These are phyloP conservation scores for Noccaea bulbosa DNA, from an alignment of 345 rosid species.

Conservation along the genomic window DNA sequence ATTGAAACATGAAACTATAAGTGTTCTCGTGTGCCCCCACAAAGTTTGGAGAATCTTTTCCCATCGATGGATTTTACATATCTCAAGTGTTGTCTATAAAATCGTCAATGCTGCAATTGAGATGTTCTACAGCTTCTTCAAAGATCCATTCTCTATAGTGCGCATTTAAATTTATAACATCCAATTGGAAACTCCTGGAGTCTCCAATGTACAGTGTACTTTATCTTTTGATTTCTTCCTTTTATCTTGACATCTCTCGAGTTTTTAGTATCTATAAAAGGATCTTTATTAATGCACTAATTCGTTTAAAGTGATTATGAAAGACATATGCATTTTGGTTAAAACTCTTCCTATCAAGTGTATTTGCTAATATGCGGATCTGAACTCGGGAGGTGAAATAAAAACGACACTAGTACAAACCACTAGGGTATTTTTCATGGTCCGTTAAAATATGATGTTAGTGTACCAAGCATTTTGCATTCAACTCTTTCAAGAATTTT, in stretches of 20 bases:
- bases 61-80: constrained; percentile 1
- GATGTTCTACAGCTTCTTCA: constrained; percentile 8
- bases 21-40: constrained; percentile 26
- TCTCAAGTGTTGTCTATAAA: constrained; percentile 10
- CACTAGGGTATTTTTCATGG: too few species aligned
- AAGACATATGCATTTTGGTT: too few species aligned
- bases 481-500: neutral
- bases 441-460: neutral
- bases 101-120: constrained; percentile 17
- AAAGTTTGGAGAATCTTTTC: constrained; percentile 24
- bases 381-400: too few species aligned
- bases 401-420: too few species aligned
- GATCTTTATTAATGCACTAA: too few species aligned
- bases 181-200: neutral
- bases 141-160: constrained; percentile 6
- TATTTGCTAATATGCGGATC: too few species aligned
- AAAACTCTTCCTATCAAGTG: too few species aligned
- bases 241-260: neutral
- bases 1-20: constrained; percentile 17
- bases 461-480: neutral
- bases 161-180: neutral
- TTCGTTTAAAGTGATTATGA: too few species aligned
- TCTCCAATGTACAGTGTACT: neutral
- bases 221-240: neutral
- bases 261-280: neutral